Conservation (phyloP, 257 asterid genomes). For the Solanum rostratum region DNA sequence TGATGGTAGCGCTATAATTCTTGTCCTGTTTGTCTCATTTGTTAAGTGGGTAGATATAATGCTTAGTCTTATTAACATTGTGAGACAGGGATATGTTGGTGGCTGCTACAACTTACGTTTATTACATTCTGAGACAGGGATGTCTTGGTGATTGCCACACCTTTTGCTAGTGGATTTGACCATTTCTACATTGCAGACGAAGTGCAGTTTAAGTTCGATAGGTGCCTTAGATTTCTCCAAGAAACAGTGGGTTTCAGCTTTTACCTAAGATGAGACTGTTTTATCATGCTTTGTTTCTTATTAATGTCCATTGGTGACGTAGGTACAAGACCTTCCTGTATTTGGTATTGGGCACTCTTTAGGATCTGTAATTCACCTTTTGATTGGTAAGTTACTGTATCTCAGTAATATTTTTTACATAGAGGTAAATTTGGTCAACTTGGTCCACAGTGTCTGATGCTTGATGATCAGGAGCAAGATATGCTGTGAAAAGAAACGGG, state of each 20-base stretch:
- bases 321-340: slow-evolving; percentile 74
- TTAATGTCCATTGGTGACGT: slow-evolving; percentile 8
- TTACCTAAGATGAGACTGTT: slow-evolving; percentile 3
- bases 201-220: slow-evolving; percentile 79
- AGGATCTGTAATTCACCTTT: slow-evolving; percentile 89
- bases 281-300: neutral
- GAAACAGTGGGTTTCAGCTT: slow-evolving; percentile 45
- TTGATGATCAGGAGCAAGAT: slow-evolving; percentile 69
- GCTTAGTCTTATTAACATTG: slow-evolving; percentile 1
- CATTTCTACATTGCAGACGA: slow-evolving; percentile 93
- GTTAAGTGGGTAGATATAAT: neutral
- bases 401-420: neutral
- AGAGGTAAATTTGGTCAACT: neutral
- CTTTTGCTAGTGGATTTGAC: slow-evolving; percentile 93
- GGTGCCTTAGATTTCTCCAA: slow-evolving; percentile 64
- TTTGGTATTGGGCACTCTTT: slow-evolving; percentile 91
- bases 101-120: slow-evolving; percentile 1
- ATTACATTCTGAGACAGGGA: slow-evolving; percentile 51
- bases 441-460: slow-evolving; percentile 7
- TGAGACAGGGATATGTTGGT: neutral
- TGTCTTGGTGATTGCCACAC: slow-evolving; percentile 77
- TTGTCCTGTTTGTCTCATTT: neutral
- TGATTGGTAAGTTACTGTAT: slow-evolving; percentile 46
- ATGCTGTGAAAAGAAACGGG: slow-evolving; percentile 86
- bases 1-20: neutral